Percentiles rank a stretch among this genome's conserved stretches.
phyloP scores from a whole-genome alignment of 176 grass and related monocot genomes.

The Avena insularis region DNA sequence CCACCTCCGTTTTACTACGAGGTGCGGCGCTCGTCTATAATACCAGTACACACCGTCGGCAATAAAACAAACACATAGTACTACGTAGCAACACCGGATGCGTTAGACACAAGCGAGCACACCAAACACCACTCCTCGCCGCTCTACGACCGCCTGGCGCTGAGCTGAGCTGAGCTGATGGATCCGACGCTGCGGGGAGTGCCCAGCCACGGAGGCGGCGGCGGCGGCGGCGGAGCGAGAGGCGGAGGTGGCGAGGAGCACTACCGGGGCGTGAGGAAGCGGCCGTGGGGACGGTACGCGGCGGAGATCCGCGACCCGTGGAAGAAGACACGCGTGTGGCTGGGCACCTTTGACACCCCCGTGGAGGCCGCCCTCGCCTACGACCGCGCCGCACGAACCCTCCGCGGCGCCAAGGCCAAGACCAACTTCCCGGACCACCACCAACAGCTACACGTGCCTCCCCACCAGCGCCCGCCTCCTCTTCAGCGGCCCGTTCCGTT shows the following conservation, averaged over 20 bases:
- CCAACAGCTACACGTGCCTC: neutral
- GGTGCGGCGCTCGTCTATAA: neutral
- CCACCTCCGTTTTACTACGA: slow-evolving; percentile 2
- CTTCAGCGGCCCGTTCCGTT: neutral
- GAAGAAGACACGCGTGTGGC: slow-evolving; percentile 96
- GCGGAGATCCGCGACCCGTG: slow-evolving; percentile 96
- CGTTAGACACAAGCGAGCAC: neutral
- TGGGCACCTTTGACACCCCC: slow-evolving; percentile 89
- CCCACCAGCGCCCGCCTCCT: neutral
- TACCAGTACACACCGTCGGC: slow-evolving; percentile 9
- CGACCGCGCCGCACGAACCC: slow-evolving; percentile 72
- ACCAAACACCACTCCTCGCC: neutral
- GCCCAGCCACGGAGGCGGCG: neutral
- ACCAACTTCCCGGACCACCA: slow-evolving; percentile 67
- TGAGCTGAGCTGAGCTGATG: slow-evolving; percentile 12
- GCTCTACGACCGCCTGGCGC: neutral
- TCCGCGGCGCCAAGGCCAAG: slow-evolving; percentile 85
- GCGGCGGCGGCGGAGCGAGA: neutral
- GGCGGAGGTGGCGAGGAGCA: slow-evolving; percentile 36
- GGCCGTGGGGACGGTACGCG: slow-evolving; percentile 87
- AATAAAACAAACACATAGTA: neutral
- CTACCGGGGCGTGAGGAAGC: slow-evolving; percentile 83
- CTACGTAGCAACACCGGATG: neutral
- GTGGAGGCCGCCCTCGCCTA: slow-evolving; percentile 89
- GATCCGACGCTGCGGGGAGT: slow-evolving; percentile 23